Percentiles rank a stretch among this genome's conserved stretches.
These are phyloP conservation scores for Microbotryum silenes-acaulis DNA, from an alignment of 1,284 basidiomycete species.

Conservation along the genomic window DNA sequence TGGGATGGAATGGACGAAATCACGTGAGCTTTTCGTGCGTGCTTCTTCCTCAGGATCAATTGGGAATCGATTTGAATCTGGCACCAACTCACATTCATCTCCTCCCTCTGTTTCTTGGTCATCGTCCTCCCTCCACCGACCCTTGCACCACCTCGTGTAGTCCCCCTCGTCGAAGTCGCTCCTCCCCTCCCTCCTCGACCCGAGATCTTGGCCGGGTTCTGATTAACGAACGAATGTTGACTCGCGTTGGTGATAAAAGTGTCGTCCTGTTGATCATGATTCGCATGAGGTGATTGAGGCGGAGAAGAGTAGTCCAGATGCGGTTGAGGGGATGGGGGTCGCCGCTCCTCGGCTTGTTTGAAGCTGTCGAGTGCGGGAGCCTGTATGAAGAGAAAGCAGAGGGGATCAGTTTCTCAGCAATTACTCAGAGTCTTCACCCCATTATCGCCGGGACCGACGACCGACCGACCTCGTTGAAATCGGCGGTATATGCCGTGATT, in stretches of 20 bases:
- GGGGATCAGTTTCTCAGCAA: not conserved
- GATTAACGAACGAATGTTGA: not conserved
- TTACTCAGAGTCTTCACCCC: not conserved
- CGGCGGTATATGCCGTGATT: constrained; percentile 43
- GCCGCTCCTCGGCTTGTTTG: constrained; percentile 14
- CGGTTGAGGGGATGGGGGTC: not conserved
- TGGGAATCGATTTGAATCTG: not conserved
- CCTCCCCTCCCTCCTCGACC: not conserved
- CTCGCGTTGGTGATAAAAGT: constrained; percentile 24
- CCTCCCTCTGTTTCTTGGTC: constrained; percentile 22
- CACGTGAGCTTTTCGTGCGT: not conserved
- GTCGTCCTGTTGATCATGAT: not conserved
- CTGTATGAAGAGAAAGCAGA: constrained; percentile 1
- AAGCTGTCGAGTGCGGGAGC: constrained; percentile 30
- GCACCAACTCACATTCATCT: constrained; percentile 20
- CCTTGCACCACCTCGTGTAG: too few species aligned
- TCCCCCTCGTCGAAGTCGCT: constrained; percentile 7
- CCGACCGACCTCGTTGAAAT: constrained; percentile 38
- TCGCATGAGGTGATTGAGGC: not conserved
- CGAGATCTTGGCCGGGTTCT: not conserved
- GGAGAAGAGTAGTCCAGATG: not conserved
- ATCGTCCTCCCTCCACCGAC: too few species aligned
- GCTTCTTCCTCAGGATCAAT: not conserved
- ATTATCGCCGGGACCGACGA: not conserved
- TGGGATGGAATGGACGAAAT: not conserved